Evolutionary conservation across 169 alveolate genomes (phyloP), one percentile per base, ranked within the genome.

Genomic region (Cryptosporidium viatorum): DNA sequence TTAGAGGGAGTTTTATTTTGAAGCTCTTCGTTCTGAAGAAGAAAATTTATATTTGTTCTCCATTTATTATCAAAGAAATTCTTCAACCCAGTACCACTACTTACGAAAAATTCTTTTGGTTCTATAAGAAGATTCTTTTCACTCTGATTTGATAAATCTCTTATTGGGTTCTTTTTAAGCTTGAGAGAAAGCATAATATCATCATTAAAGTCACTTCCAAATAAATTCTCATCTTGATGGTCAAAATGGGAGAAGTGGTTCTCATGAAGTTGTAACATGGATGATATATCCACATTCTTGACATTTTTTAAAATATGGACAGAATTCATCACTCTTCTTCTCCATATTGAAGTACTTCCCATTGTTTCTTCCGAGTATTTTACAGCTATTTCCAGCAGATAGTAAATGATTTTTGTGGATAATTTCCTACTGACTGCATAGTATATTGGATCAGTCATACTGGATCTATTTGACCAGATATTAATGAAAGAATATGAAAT

Each of bases 401-500:
- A 80, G 62, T 41, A 67, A 21, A 80, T 62, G 9, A 80, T 37
- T 12, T 26, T 41, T 23, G 73, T 31, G 70, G 89, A 39, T n/a
- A 80, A 41, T n/a, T 80, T 69, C 33, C 14, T 80, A 5, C 41
- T 33, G 45, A 80, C 18, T 23, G 89, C 75, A 37, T 29, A 65
- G 45, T 65, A 59, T n/a, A 80, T 80, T 5, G 89, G 89, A 23
- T 80, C 89, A 4, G 52, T 48, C 26, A 65, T 35, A 6, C 29
- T 26, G 45, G 43, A 18, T 21, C 70, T 65, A 39, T 65, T 70
- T 16, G 89, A 62, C 89, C 89, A 80, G 23, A 80, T 80, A 26
- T 80, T 80, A 41, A 80, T 41, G 45, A 65, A 80, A 18, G 89
- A 80, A 33, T 62, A 65, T 12, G 89, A 80, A n/a, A 80, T 80